Conservation (phyloP, 768 basidiomycete species). For the Rhodotorula kratochvilovae region DNA sequence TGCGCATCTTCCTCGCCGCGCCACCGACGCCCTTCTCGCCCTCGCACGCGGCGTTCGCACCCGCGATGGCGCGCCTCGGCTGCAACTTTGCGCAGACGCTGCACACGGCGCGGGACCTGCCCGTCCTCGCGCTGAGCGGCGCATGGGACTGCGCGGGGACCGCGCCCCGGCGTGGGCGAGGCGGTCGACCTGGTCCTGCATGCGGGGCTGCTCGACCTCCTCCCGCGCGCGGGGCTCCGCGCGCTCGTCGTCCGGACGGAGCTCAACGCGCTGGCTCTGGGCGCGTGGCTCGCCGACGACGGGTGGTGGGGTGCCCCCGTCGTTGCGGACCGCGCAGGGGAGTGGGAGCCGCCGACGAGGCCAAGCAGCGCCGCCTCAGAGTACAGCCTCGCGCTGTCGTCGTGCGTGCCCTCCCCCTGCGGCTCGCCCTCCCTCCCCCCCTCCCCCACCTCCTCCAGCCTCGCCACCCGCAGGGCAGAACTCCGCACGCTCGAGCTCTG, state of each 20-base stretch:
- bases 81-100: slow-evolving; percentile 8
- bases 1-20: slow-evolving; percentile 8
- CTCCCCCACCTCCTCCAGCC: not conserved
- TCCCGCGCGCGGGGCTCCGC: not conserved
- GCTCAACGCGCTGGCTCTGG: slow-evolving; percentile 23
- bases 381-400: not conserved
- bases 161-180: not conserved
- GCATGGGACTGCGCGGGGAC: slow-evolving; percentile 12
- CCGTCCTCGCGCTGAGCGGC: slow-evolving; percentile 14
- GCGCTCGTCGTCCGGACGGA: slow-evolving; percentile 8
- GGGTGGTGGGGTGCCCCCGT: not conserved
- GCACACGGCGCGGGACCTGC: not conserved
- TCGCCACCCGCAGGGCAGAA: not conserved
- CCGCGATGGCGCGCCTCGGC: slow-evolving; percentile 1
- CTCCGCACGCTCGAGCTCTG: slow-evolving; percentile 62
- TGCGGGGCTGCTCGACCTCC: not conserved
- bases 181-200: slow-evolving; percentile 27
- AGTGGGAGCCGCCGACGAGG: not conserved
- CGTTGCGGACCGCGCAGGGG: not conserved
- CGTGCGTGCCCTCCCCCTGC: not conserved
- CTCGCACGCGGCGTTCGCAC: not conserved
- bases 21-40: not conserved
- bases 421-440: too few relatives aligned
- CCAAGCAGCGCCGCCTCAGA: not conserved
- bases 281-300: slow-evolving; percentile 11